Evolutionary conservation across 2,329 filamentous ascomycete genomes (phyloP).

Genomic region (Aureobasidium subglaciale): DNA sequence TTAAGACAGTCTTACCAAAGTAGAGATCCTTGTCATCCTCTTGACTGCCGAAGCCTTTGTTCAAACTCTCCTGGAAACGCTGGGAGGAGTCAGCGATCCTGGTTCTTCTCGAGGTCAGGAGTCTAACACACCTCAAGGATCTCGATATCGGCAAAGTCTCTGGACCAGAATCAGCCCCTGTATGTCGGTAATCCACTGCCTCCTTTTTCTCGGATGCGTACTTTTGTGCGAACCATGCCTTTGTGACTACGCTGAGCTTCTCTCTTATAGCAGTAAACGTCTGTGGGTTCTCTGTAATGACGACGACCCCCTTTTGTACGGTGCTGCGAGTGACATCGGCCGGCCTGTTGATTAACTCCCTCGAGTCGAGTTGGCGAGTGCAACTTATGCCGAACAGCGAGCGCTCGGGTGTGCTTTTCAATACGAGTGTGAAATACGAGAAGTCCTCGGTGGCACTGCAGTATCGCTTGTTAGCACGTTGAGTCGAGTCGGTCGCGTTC

Average conservation of each 20-base stretch:
- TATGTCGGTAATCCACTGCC: not conserved
- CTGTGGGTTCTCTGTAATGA: conserved; percentile 85
- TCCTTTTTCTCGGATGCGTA: conserved; percentile 25
- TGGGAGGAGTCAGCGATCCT: conserved; percentile 32
- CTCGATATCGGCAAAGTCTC: conserved; percentile 83
- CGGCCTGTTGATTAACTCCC: conserved; percentile 67
- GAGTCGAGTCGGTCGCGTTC: not conserved
- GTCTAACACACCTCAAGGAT: conserved; percentile 56
- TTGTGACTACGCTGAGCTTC: conserved; percentile 81
- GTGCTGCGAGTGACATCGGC: conserved; percentile 93
- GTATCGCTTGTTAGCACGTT: not conserved
- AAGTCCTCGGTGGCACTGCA: conserved; percentile 83
- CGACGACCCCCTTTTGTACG: conserved; percentile 95
- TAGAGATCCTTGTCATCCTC: conserved; percentile 78
- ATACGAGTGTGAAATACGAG: conserved; percentile 83
- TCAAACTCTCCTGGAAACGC: conserved; percentile 81
- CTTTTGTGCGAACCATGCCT: conserved; percentile 92
- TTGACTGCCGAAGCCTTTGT: conserved; percentile 49
- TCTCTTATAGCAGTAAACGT: conserved; percentile 86
- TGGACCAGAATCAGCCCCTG: conserved; percentile 23
- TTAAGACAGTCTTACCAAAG: conserved; percentile 54
- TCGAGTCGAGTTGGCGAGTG: conserved; percentile 81
- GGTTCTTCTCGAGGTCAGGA: conserved; percentile 20
- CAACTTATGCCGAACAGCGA: conserved; percentile 95
- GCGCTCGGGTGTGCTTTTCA: conserved; percentile 53